Conservation (phyloP, 139 green algal genomes). For the Volvox africanus region DNA sequence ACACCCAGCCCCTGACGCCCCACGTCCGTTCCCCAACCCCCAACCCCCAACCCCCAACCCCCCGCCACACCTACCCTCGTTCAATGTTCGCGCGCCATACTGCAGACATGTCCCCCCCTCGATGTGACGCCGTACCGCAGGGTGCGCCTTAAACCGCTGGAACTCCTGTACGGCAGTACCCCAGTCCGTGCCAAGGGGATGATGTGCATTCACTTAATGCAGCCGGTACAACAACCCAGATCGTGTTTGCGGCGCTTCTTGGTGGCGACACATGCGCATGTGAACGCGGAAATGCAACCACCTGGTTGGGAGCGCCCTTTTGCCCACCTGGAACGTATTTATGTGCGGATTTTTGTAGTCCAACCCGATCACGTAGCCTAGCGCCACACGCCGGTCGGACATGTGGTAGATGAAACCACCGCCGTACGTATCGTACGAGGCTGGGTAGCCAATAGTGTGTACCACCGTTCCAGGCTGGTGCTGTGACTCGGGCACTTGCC, state of each 20-base stretch:
- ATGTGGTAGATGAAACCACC: slow-evolving; percentile 96
- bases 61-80: slow-evolving; percentile 92
- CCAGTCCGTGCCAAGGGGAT: no score
- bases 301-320: no score
- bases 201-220: no score
- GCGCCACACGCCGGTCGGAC: slow-evolving; percentile 78
- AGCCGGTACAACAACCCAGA: no score
- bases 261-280: no score
- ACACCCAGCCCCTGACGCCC: no score
- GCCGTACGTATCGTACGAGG: slow-evolving; percentile 76
- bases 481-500: slow-evolving; percentile 70
- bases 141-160: slow-evolving; percentile 91
- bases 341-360: slow-evolving; percentile 94
- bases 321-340: slow-evolving; percentile 66
- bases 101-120: slow-evolving; percentile 90
- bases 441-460: slow-evolving; percentile 87
- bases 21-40: no score
- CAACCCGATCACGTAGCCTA: slow-evolving; percentile 90
- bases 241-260: no score
- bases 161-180: slow-evolving; percentile 83
- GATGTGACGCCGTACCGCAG: slow-evolving; percentile 78
- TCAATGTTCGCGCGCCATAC: slow-evolving; percentile 92
- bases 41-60: no score
- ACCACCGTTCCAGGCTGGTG: slow-evolving; percentile 84
- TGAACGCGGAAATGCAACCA: no score